Base-by-base conservation (phyloP, 768 basidiomycete species). In the Hirschioporus abietinus region DNA sequence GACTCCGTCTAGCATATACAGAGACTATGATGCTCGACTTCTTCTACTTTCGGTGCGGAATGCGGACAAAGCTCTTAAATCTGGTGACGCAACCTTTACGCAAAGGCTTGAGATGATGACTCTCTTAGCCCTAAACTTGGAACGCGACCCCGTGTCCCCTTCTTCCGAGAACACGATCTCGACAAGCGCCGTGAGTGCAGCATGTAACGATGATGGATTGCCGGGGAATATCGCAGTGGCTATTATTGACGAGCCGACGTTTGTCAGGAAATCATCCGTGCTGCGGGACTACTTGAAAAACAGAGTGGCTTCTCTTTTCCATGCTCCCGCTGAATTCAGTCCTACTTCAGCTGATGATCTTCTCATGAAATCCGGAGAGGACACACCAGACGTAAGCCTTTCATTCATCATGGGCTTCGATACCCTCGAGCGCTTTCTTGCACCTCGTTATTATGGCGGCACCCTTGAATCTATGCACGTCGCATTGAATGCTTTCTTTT, bases 91-190 rank as follows among this genome's bases (percentile, higher is more conserved):
- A 25, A 86, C 88, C 0, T 84, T 87, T 66, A 72, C 81, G n/a
- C 91, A 95, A 72, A 87, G 95, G 26, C 76, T 95, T 30, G 88
- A 93, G 71, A 96, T 96, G 94, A 94, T 96, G 87, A 71, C 76
- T 35, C 81, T 87, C n/a, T 79, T 95, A 26, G 83, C 89, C 0
- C 71, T 81, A 36, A 82, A 86, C 66, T 72, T 87, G 61, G 65
- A 68, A 24, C 17, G 17, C 24, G 10, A 24, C 1, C 17, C 58
- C 25, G 9, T 9, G 25, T 10, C 58, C 6, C 27, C 52, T 36
- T 26, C 67, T 2, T 23, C 10, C 42, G 30, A 30, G 30, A 18
- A 60, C 62, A 26, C 18, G 27, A 34, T 57, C 20, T n/a, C 26
- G 63, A 25, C 7, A 59, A 57, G 66, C 64, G 68, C 34, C 69